Conservation (phyloP, 768 basidiomycete genomes). For the Cystofilobasidium ferigula region DNA sequence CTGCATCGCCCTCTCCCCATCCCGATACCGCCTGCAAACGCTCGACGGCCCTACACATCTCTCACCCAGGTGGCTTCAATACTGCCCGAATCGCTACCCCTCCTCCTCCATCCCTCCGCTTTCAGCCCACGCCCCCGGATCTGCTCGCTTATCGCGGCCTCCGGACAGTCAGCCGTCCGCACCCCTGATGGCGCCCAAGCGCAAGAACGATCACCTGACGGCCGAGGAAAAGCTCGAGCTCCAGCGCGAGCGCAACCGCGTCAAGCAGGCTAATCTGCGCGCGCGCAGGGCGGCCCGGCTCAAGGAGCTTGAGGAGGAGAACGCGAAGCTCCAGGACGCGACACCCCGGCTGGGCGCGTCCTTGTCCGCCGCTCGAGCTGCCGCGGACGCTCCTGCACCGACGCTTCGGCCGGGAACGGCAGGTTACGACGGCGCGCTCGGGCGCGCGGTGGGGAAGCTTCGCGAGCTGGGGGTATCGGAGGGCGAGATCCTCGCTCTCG, state of each 20-base stretch:
- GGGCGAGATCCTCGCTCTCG: conserved; percentile 4
- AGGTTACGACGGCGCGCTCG: not conserved
- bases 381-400: not conserved
- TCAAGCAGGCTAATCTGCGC: conserved; percentile 12
- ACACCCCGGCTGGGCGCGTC: no score
- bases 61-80: no score
- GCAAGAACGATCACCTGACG: not conserved
- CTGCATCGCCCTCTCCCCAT: no score
- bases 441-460: not conserved
- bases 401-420: not conserved
- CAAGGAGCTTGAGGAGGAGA: conserved; percentile 17
- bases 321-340: conserved; percentile 8
- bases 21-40: no score
- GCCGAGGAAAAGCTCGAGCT: conserved; percentile 4
- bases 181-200: conserved; percentile 8
- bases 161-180: no score
- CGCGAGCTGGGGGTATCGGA: conserved; percentile 7
- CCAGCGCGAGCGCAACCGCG: conserved; percentile 10
- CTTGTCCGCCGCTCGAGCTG: not conserved
- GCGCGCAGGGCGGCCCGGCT: conserved; percentile 6
- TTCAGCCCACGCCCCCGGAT: not conserved
- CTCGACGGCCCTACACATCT: no score
- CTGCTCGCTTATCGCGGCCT: not conserved
- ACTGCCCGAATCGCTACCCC: no score
- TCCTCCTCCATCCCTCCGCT: no score